These are phyloP conservation scores for Pseudognaphalium luteoalbum DNA, from an alignment of 129 eudicot species.

Conservation along the genomic window DNA sequence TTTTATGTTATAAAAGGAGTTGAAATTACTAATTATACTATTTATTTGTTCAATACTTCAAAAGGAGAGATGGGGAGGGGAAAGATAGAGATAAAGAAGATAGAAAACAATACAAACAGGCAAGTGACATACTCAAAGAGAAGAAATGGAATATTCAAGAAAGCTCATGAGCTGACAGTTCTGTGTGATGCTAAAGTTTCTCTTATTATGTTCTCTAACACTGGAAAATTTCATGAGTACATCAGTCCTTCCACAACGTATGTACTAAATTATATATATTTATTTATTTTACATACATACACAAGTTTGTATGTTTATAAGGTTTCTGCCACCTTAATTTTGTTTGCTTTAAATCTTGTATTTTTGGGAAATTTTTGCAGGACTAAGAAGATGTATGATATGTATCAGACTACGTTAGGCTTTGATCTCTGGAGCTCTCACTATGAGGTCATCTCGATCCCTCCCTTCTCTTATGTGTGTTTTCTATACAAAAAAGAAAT, in stretches of 20 bases:
- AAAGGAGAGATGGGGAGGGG: conserved; percentile 66
- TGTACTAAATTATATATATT: background rate
- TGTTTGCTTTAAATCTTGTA: background rate
- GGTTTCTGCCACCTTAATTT: conserved; percentile 8
- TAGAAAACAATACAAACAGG: conserved; percentile 63
- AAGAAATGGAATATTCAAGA: conserved; percentile 89
- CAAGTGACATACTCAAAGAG: conserved; percentile 85
- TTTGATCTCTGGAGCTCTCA: conserved; percentile 77
- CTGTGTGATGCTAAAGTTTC: conserved; percentile 83
- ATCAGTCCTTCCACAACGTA: conserved; percentile 66
- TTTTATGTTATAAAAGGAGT: conserved; percentile 15
- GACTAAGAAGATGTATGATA: conserved; percentile 65
- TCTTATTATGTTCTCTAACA: conserved; percentile 63
- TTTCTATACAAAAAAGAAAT: background rate
- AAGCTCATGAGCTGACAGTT: conserved; percentile 78
- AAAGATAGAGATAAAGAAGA: conserved; percentile 72
- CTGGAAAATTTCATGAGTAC: conserved; percentile 59
- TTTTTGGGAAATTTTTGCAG: conserved; percentile 28
- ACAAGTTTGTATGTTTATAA: background rate
- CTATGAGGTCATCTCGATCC: conserved; percentile 45
- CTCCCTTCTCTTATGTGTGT: background rate
- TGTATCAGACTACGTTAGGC: conserved; percentile 58
- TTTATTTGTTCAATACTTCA: conserved; percentile 13
- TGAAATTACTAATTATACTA: conserved; percentile 12
- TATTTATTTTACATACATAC: background rate